These are phyloP conservation scores for Rosa hybrid DNA, from an alignment of 331 rosid genomes.

Conservation along the genomic window DNA sequence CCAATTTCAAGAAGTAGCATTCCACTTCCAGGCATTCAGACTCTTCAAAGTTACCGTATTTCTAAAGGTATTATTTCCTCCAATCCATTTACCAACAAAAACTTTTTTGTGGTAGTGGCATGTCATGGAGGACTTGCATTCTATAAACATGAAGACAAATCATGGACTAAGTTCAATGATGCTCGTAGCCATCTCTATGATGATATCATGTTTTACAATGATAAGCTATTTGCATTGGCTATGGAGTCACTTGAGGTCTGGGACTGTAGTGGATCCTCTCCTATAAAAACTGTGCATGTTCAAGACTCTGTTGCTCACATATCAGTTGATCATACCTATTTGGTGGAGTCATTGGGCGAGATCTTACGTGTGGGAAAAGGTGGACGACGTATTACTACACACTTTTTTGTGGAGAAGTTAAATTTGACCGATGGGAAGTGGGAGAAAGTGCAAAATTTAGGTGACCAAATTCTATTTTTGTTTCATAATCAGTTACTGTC, in stretches of 20 bases:
- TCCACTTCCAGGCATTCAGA: background rate
- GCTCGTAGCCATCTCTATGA: background rate
- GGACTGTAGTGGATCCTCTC: background rate
- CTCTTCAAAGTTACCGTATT: background rate
- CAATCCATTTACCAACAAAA: background rate
- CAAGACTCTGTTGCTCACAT: background rate
- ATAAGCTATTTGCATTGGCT: background rate
- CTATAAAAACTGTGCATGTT: background rate
- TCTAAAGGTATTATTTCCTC: background rate
- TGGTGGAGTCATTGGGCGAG: background rate
- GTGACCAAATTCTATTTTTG: background rate
- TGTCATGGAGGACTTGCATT: background rate
- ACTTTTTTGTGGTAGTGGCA: background rate
- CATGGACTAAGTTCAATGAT: background rate
- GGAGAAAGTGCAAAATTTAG: background rate
- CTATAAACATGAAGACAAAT: background rate
- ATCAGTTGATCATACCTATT: background rate
- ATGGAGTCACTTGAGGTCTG: background rate
- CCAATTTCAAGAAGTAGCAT: background rate
- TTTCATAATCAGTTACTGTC: background rate
- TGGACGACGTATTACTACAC: rapidly evolving
- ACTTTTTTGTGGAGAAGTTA: background rate
- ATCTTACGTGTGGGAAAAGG: background rate
- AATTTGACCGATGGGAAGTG: background rate
- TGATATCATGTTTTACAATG: background rate